Base-by-base conservation (phyloP, 768 basidiomycete genomes). In the Rhodotorula sphaerocarpa region DNA sequence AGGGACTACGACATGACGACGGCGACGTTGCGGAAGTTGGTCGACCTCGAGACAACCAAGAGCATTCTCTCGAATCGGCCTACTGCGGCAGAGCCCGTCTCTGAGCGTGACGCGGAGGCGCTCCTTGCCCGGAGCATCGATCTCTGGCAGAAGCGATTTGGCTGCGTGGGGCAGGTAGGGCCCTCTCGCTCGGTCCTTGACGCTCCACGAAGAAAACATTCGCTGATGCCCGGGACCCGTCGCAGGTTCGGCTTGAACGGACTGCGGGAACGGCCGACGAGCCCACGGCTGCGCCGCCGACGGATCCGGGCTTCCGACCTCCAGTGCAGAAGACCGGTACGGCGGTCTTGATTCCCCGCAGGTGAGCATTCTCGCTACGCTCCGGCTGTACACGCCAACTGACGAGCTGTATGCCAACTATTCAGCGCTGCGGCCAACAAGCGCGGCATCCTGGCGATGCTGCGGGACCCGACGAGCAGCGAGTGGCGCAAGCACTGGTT, bases 21-120 rank as follows among this genome's bases (percentile, higher is more conserved):
- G 20, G 80, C 79, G 46, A 86, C 83, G 52, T 87, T 90, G 74
- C 79, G 80, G 42, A 80, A 83, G 43, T 82, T 87, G 16, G 90
- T 89, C 3, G 90, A 97, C 73, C 90, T 97, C 1, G 90, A 89
- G 72, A 88, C 88, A 6, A 82, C 90, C 50, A 82, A 88, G 42
- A 85, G 86, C 20, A 82, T 97, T 47, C 76, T 96, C 10, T 9
- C 39, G 76, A 82, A n/a, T n/a, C n/a, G 14, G 74, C 74, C 10
- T 36, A 68, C 30, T 52, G 10, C 16, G 36, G 36, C 36, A 39
- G 36, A 39, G 16, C 36, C 9, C 36, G 36, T 39, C 36, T 9
- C 36, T 39, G 36, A 39, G 36, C 36, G 10, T 39, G 36, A 39
- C 16, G 36, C 9, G 10, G 16, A 39, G 10, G 36, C 16, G 36